Evolutionary conservation across 352 stramenopile species (phyloP).

Genomic region (Phytopythium vexans): DNA sequence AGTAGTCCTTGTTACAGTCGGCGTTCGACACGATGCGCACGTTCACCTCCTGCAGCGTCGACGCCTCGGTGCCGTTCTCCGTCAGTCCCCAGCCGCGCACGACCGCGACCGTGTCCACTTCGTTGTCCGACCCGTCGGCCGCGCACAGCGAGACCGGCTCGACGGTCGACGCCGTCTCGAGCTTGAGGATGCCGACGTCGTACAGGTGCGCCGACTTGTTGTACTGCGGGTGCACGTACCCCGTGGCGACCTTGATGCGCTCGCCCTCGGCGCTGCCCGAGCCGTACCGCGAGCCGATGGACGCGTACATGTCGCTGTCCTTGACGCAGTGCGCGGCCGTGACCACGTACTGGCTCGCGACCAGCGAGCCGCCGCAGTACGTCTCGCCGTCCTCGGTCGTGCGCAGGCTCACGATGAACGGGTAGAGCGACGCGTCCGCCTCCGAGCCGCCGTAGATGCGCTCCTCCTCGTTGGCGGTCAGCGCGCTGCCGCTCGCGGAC

Average conservation of each 20-base stretch:
- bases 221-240: constrained; percentile 52
- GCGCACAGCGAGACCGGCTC: constrained; percentile 28
- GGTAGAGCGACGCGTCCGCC: constrained; percentile 42
- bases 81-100: constrained; percentile 63
- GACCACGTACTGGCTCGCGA: constrained; percentile 60
- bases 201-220: constrained; percentile 44
- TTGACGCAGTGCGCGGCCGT: constrained; percentile 73
- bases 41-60: constrained; percentile 49
- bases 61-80: constrained; percentile 32
- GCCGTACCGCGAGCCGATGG: constrained; percentile 42
- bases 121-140: constrained; percentile 44
- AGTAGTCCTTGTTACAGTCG: constrained; percentile 56
- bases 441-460: constrained; percentile 64
- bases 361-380: constrained; percentile 67
- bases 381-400: constrained; percentile 30
- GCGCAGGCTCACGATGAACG: constrained; percentile 59
- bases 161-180: constrained; percentile 33
- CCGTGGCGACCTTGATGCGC: constrained; percentile 40
- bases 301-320: constrained; percentile 37
- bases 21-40: constrained; percentile 53
- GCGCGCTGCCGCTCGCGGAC: constrained; percentile 18
- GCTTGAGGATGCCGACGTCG: constrained; percentile 58
- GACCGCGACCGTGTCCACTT: constrained; percentile 44
- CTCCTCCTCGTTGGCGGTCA: constrained; percentile 34
- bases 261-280: constrained; percentile 39